phyloP scores from a whole-genome alignment of 495 filamentous ascomycete genomes.

The Ramalina peruviana region DNA sequence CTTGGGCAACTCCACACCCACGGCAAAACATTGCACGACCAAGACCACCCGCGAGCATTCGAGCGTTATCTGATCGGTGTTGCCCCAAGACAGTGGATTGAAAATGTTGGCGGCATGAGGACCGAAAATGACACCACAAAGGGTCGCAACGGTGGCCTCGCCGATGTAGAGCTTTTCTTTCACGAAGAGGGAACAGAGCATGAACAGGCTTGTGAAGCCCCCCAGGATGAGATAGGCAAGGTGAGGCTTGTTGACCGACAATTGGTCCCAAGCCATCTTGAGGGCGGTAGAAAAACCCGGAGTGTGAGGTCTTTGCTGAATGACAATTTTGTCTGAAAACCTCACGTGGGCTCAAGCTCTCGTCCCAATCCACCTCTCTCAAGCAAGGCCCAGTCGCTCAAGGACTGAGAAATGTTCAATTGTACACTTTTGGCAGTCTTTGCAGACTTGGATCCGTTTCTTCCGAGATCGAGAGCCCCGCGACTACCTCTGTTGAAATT shows the following conservation, averaged over 20 bases:
- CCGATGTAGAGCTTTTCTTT: constrained; percentile 98
- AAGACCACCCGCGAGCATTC: constrained; percentile 96
- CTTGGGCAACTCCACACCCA: constrained; percentile 95
- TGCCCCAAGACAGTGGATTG: constrained; percentile 75
- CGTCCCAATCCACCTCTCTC: no score
- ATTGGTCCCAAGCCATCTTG: constrained; percentile 83
- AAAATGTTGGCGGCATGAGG: constrained; percentile 89
- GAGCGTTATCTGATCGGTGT: constrained; percentile 85
- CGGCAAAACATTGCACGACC: constrained; percentile 98
- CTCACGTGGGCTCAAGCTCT: no score
- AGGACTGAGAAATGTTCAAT: no score
- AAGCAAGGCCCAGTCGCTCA: no score
- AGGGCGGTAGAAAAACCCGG: background rate
- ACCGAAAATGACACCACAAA: constrained; percentile 95
- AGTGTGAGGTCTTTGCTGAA: background rate
- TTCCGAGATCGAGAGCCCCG: no score
- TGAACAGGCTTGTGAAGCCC: constrained; percentile 95
- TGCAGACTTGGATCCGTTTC: no score
- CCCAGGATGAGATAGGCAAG: constrained; percentile 97
- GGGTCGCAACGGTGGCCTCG: constrained; percentile 90
- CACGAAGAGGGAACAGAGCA: constrained; percentile 93
- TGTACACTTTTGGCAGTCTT: no score
- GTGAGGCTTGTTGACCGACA: constrained; percentile 88
- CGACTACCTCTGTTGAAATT: no score
- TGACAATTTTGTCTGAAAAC: no score